Conservation (phyloP, 768 basidiomycete species). For the Russula emetica region DNA sequence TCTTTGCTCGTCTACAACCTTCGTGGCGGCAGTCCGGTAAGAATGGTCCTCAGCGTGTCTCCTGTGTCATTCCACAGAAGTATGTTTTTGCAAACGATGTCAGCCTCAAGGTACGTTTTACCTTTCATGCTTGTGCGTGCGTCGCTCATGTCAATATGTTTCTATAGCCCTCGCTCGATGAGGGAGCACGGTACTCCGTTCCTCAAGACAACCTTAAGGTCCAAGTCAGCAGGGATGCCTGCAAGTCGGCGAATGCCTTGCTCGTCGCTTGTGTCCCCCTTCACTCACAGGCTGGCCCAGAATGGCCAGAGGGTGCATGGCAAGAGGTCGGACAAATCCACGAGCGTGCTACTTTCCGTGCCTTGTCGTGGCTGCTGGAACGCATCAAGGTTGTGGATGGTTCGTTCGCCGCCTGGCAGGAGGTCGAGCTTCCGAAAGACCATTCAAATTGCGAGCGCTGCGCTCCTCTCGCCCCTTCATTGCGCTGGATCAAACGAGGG, state of each 20-base stretch:
- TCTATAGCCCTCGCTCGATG: constrained; percentile 29
- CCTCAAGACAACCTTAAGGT: constrained; percentile 54
- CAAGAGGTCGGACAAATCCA: constrained; percentile 80
- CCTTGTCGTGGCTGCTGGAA: constrained; percentile 83
- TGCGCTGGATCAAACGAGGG: constrained; percentile 65
- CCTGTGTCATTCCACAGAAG: constrained; percentile 55
- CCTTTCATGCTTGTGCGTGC: not conserved
- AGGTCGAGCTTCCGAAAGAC: constrained; percentile 42
- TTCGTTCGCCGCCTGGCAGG: constrained; percentile 64
- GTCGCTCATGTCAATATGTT: not conserved
- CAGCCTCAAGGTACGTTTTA: constrained; percentile 48
- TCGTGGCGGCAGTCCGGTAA: constrained; percentile 72
- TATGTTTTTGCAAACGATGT: constrained; percentile 57
- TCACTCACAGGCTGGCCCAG: constrained; percentile 59
- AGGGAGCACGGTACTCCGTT: constrained; percentile 61
- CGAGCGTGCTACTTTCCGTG: constrained; percentile 75
- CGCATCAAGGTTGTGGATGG: constrained; percentile 73
- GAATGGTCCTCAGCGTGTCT: constrained; percentile 46
- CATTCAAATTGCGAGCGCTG: constrained; percentile 68
- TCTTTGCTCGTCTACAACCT: constrained; percentile 67
- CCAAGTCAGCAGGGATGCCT: constrained; percentile 54
- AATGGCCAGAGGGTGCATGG: constrained; percentile 78
- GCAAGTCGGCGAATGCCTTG: constrained; percentile 70
- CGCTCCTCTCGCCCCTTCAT: constrained; percentile 70
- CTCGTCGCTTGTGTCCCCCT: constrained; percentile 75